Base-by-base conservation (phyloP, 371 early-diverging fungal species). In the Funneliformis caledonium region DNA sequence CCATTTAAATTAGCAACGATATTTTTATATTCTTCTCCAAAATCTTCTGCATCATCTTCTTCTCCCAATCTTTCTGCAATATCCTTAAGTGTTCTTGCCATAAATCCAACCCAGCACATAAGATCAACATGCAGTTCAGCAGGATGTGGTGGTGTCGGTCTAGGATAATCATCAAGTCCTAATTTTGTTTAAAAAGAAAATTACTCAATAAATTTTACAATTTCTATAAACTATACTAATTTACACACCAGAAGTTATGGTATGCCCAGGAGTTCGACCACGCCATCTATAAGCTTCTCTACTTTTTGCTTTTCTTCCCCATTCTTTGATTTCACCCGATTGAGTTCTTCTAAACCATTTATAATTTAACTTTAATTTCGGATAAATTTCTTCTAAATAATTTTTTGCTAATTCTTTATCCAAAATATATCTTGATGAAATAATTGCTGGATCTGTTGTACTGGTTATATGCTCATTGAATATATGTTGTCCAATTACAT, bases 111-210 rank as follows among this genome's bases (percentile, higher is more conserved):
- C 98, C 98, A 98, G 0, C 93, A 91, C 16, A 93, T 83, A 65
- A 98, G 85, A 84, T 98, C 98, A 3, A 97, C 88, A 85, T 98
- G 98, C 56, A 97, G 88, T 83, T 98, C 97, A 48, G 93, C 91
- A 4, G 89, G 83, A 84, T 91, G 89, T 1, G 95, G 94, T 16
- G 91, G 91, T 12, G 87, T 83, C 0, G 94, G 92, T 52, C 98
- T 92, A 45, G 98, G 98, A 83, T 97, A 98, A 83, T 98, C 98
- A 86, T 98, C 98, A 47, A 98, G 83, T 6, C 98, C 95, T 89
- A 48, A 16, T 64, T 47, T 47, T 76, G 4, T 33, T 59, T 33
- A 78, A 61, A 50, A 56, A 22, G 26, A 45, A 50, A 37, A 61
- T 5, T 14, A 33, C 3, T 61, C n/a, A 61, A 19, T n/a, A 61